These are phyloP conservation scores for Fremontodendron californicum DNA, from an alignment of 345 rosid species.

Conservation along the genomic window DNA sequence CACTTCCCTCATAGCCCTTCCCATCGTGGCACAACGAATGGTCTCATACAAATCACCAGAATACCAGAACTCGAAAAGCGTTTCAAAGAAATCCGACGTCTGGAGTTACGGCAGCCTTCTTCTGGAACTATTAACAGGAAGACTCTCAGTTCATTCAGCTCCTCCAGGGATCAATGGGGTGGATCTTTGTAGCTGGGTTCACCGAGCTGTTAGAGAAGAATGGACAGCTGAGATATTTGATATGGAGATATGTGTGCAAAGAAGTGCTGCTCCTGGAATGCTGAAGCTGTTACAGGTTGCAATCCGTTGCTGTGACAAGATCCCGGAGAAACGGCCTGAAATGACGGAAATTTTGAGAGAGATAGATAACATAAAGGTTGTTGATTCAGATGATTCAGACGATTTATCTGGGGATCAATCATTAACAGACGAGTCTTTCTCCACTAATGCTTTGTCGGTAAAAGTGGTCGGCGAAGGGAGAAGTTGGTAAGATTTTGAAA, in stretches of 20 bases:
- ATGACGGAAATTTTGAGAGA: conserved; percentile 39
- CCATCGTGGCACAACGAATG: conserved; percentile 39
- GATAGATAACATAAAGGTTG: conserved; percentile 24
- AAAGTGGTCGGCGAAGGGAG: neutral
- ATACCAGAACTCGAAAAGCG: conserved; percentile 26
- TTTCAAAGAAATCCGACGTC: conserved; percentile 43
- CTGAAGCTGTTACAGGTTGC: conserved; percentile 42
- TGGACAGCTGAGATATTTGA: conserved; percentile 64
- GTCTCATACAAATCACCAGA: conserved; percentile 47
- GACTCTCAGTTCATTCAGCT: conserved; percentile 32
- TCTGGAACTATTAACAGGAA: conserved; percentile 47
- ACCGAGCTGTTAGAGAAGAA: conserved; percentile 57
- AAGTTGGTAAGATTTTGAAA: neutral
- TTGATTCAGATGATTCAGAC: conserved; percentile 26
- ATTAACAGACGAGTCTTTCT: conserved; percentile 31
- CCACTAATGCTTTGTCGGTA: conserved; percentile 15
- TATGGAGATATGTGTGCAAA: conserved; percentile 37
- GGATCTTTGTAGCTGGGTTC: conserved; percentile 54
- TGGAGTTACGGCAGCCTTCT: conserved; percentile 57
- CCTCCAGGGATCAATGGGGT: conserved; percentile 44
- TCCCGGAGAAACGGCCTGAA: conserved; percentile 47
- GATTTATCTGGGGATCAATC: conserved; percentile 33
- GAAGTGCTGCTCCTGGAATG: conserved; percentile 39
- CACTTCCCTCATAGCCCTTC: conserved; percentile 36
- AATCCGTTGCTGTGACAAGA: conserved; percentile 42